Base-by-base conservation (phyloP, 139 green algal species). In the Haematococcus lacustris region DNA sequence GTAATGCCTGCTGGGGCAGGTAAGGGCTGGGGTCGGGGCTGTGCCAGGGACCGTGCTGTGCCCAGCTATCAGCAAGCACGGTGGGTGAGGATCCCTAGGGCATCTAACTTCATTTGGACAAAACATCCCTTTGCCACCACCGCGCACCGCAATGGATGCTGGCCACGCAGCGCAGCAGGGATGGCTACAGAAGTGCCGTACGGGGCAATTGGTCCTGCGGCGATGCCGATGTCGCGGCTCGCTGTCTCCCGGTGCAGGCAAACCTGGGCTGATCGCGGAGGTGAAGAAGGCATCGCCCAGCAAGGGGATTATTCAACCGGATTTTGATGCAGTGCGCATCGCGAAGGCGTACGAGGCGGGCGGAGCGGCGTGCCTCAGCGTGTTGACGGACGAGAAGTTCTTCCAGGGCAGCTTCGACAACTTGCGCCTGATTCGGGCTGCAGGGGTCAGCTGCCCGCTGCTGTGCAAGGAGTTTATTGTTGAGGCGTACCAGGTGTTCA, bases 381-480 rank as follows among this genome's bases (percentile, higher is more conserved):
- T 99, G 68, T 84, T 99, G 33, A 98, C 95, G 0, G 95, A 98
- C 78, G 73, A 79, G 26, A 97, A 97, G 82, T 99, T 92, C 77
- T 99, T 99, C 84, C 90, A 83, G 69, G 88, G 89, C 57, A 76
- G 72, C 51, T 94, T 95, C 66, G 80, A 92, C 38, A 92, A 95
- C 81, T 79, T 95, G 64, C 61, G 72, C 57, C 69, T 83, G 53
- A 94, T 95, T 71, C 76, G 87, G 3, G 78, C 76, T 3, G 87
- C 88, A 0, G 90, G 90, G 1, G 93, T 98, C 35, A 63, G 26
- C 28, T 97, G 91, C 80, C 95, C 95, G 32, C 85, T 99, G 67
- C 88, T 99, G 66, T 98, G 92, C 88, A 99, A 99, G 84, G 95
- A 99, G 88, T 99, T 99, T 76, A 94, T 99, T 63, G 90, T 99